Evolutionary conservation across 345 rosid species (phyloP).

Genomic region (Conringia planisiliqua): DNA sequence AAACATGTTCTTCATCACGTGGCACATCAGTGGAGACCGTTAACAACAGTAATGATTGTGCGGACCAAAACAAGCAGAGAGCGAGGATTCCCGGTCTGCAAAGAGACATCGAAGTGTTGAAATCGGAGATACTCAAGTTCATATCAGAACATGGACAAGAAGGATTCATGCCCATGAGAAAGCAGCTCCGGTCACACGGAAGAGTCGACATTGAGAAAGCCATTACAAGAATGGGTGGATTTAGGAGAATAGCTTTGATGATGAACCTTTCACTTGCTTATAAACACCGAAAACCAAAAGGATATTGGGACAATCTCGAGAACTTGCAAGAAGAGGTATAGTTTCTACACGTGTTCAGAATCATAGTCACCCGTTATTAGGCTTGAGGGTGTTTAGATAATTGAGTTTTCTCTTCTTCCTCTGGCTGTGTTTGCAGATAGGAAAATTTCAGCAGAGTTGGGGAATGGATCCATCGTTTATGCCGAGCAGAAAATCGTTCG

Average conservation of each 20-base stretch:
- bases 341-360: neutral
- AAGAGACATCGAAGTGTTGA: constrained; percentile 71
- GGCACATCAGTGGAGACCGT: constrained; percentile 10
- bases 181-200: constrained; percentile 85
- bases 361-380: neutral
- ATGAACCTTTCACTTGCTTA: constrained; percentile 93
- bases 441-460: constrained; percentile 79
- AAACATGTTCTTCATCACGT: constrained; percentile 34
- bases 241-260: constrained; percentile 71
- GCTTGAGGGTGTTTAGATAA: neutral
- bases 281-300: constrained; percentile 92
- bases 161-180: constrained; percentile 99
- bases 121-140: constrained; percentile 76
- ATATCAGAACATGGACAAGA: constrained; percentile 83
- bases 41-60: constrained; percentile 4
- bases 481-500: constrained; percentile 96
- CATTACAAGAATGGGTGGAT: constrained; percentile 89
- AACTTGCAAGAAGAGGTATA: constrained; percentile 87
- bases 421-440: constrained; percentile 44
- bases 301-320: constrained; percentile 94
- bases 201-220: constrained; percentile 96
- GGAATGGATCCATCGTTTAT: constrained; percentile 94
- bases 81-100: constrained; percentile 87
- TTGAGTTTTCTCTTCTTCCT: neutral
- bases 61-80: constrained; percentile 45